Evolutionary conservation across 192 early-diverging fungal genomes (phyloP).

Genomic region (Rhizoclosmatium sp.): DNA sequence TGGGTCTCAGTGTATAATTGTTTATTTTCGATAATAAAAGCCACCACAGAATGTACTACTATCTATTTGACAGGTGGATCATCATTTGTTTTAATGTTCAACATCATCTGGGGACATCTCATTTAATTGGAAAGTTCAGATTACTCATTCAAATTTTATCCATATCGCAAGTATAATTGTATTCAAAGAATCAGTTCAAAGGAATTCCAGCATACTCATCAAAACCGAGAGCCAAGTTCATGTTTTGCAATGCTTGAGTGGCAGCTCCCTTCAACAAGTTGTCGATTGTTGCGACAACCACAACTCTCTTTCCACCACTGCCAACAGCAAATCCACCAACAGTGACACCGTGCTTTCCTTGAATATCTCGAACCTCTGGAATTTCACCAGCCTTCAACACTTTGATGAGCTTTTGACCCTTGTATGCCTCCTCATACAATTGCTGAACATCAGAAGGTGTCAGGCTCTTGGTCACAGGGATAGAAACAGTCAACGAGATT

Average conservation of each 20-base stretch:
- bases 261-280: slow-evolving; percentile 99
- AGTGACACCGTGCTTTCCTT: slow-evolving; percentile 87
- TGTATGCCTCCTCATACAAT: slow-evolving; percentile 76
- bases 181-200: not conserved
- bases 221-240: slow-evolving; percentile 91
- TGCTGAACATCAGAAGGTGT: slow-evolving; percentile 74
- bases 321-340: slow-evolving; percentile 95
- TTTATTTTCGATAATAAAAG: too few species aligned
- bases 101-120: too few species aligned
- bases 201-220: slow-evolving; percentile 94
- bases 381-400: slow-evolving; percentile 71
- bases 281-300: slow-evolving; percentile 92
- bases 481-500: slow-evolving; percentile 86
- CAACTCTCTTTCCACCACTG: slow-evolving; percentile 72
- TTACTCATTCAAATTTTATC: too few species aligned
- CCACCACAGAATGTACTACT: too few species aligned
- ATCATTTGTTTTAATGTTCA: too few species aligned
- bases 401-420: slow-evolving; percentile 81
- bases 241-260: slow-evolving; percentile 97
- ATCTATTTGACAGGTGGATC: too few species aligned
- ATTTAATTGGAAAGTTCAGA: too few species aligned
- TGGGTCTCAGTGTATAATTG: too few species aligned
- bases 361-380: slow-evolving; percentile 88
- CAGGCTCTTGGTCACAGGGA: slow-evolving; percentile 83
- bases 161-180: too few species aligned